Percentiles rank a stretch among this genome's conserved stretches.
Conservation (phyloP, 2,329 filamentous ascomycete species). For the Exophiala sp. region DNA sequence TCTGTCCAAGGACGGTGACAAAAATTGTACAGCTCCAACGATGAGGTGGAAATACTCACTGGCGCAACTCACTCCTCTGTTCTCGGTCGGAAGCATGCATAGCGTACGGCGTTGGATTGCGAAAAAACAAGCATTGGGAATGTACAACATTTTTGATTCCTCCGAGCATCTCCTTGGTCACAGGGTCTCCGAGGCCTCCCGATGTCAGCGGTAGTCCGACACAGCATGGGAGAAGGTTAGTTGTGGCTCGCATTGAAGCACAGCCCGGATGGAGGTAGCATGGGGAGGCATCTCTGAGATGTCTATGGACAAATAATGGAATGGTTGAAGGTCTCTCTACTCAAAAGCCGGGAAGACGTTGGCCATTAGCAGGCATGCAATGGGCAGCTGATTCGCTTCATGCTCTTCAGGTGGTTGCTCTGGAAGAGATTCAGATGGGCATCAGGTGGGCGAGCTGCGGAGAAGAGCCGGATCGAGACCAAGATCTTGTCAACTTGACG, state of each 20-base stretch:
- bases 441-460: no score
- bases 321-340: conserved; percentile 2
- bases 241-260: background rate
- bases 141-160: conserved; percentile 17
- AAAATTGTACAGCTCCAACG: conserved; percentile 3
- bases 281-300: background rate
- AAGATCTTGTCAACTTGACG: no score
- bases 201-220: background rate
- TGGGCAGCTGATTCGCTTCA: no score
- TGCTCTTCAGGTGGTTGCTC: no score
- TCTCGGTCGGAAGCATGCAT: conserved; percentile 17
- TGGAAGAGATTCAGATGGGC: no score
- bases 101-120: conserved; percentile 24
- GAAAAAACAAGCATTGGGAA: background rate
- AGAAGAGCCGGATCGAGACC: no score
- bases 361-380: no score
- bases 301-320: no score
- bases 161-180: background rate
- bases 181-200: background rate
- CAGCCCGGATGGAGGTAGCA: background rate
- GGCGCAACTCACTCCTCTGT: conserved; percentile 1
- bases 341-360: background rate
- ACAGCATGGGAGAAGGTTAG: background rate
- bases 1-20: conserved; percentile 27
- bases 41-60: background rate